Base-by-base conservation (phyloP, 805 yeast species). In the Ogataea kodamae region DNA sequence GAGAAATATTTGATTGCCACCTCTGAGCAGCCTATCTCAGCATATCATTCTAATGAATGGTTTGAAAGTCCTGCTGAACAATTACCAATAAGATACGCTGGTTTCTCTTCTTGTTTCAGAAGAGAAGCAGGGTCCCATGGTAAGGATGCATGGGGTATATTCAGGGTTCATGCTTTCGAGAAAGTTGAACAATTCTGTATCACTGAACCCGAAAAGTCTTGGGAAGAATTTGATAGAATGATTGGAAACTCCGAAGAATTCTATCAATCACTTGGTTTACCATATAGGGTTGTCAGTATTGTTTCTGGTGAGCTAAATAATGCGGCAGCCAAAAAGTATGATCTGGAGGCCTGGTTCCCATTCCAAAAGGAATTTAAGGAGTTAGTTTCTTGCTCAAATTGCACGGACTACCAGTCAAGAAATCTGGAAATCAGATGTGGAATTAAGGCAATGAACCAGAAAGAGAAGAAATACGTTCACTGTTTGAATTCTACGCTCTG, bases 341-440 rank as follows among this genome's bases (percentile, higher is more conserved):
- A 92, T 70, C 76, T 92, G 59, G 98, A 92, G 73, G 98, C 98
- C 32, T 92, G 98, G 98, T 92, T 92, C 94, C 98, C 98, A 59
- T 92, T 74, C 85, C 98, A 92, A 74, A 76, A 88, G 64, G 98
- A 92, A 68, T 92, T 85, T 72, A 92, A 92, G 70, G 98, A 92
- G 71, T 78, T 92, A 55, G 98, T 92, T 37, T 87, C 96, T 12
- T 90, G 97, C 72, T 90, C 97, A 40, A 92, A 92, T 76, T 92
- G 98, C 78, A 92, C 98, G 41, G 98, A 92, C 69, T 92, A 92
- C 68, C 98, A 92, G 73, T 86, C 97, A 34, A 84, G 98, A 73
- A 90, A 90, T 75, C 74, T 92, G 60, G 98, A 92, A 72, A 92
- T 92, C 59, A 83, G 98, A 76, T 92, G 97, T 65, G 98, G 98